A percentile compares a stretch with the other conserved stretches of the same genome.
Evolutionary conservation across 2,329 filamentous ascomycete species (phyloP).

Genomic region (Colletotrichum sp.): DNA sequence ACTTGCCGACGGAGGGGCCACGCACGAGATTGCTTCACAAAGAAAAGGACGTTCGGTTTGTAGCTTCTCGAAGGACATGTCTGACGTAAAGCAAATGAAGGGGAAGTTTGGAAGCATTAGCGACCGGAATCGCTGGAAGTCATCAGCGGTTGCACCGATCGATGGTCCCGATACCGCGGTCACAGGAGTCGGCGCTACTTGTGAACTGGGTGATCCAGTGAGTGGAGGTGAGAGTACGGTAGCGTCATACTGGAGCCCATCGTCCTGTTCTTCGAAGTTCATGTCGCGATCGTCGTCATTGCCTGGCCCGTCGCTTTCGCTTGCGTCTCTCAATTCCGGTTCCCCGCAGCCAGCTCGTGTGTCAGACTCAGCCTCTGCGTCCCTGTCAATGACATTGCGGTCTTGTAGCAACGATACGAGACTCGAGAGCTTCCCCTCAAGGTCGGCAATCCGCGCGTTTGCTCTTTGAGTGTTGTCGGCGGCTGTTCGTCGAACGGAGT

Average conservation of each 20-base stretch:
- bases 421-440: neutral
- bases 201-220: rapidly evolving
- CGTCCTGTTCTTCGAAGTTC: neutral
- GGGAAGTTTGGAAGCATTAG: slow-evolving; percentile 46
- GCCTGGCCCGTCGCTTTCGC: rapidly evolving
- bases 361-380: neutral
- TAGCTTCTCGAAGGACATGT: slow-evolving; percentile 41
- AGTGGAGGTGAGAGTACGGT: neutral
- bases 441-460: neutral
- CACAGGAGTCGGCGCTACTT: neutral
- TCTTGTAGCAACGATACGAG: neutral
- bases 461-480: neutral
- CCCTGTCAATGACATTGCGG: neutral
- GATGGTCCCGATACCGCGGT: slow-evolving; percentile 31
- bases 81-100: slow-evolving; percentile 43
- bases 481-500: neutral
- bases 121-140: slow-evolving; percentile 44
- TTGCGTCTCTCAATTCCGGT: neutral
- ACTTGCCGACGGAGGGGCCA: slow-evolving; percentile 45
- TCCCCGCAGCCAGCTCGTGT: rapidly evolving
- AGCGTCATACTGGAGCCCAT: rapidly evolving
- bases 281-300: rapidly evolving
- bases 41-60: slow-evolving; percentile 49
- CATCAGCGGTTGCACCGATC: slow-evolving; percentile 39
- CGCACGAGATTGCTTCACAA: slow-evolving; percentile 52